phyloP scores from a whole-genome alignment of 2,329 filamentous ascomycete genomes.

The Grosmannia huntii region DNA sequence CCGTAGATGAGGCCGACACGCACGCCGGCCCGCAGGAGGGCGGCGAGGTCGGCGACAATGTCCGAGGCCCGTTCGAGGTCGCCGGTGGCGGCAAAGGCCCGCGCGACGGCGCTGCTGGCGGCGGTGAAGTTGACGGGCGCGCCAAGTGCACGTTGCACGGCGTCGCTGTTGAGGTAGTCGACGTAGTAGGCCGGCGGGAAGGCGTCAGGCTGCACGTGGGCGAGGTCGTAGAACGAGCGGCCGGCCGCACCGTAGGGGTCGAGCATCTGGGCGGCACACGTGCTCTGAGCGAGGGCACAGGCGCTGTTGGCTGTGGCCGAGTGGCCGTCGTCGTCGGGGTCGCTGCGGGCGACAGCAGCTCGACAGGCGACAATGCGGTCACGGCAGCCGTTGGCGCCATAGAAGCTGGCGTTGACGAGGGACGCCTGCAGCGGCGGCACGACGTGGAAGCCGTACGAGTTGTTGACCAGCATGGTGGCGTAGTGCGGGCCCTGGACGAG shows the following conservation, averaged over 20 bases:
- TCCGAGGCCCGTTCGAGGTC: conserved; percentile 50
- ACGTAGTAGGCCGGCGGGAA: conserved; percentile 49
- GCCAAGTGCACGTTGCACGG: conserved; percentile 46
- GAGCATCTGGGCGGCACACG: conserved; percentile 45
- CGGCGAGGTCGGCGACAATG: conserved; percentile 45
- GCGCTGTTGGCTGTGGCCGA: conserved; percentile 25
- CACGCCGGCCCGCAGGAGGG: conserved; percentile 48
- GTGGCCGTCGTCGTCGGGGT: conserved; percentile 29
- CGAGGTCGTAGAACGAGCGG: conserved; percentile 48
- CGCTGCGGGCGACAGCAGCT: conserved; percentile 23
- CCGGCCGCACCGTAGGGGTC: conserved; percentile 41
- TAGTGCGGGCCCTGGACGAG: conserved; percentile 46
- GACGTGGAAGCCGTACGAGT: conserved; percentile 50
- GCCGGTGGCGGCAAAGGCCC: conserved; percentile 35
- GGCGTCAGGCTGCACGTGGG: conserved; percentile 41
- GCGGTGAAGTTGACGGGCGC: conserved; percentile 48
- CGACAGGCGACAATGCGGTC: conserved; percentile 41
- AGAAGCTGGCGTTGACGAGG: conserved; percentile 31
- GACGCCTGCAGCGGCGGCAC: conserved; percentile 38
- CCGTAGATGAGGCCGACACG: conserved; percentile 62
- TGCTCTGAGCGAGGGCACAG: conserved; percentile 40
- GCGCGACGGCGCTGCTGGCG: conserved; percentile 30
- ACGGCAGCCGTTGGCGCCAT: conserved; percentile 35
- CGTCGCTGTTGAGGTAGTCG: conserved; percentile 49
- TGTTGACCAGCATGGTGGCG: conserved; percentile 45